These are phyloP conservation scores for Chaetoceros muelleri DNA, from an alignment of 108 stramenopile species.

Conservation along the genomic window DNA sequence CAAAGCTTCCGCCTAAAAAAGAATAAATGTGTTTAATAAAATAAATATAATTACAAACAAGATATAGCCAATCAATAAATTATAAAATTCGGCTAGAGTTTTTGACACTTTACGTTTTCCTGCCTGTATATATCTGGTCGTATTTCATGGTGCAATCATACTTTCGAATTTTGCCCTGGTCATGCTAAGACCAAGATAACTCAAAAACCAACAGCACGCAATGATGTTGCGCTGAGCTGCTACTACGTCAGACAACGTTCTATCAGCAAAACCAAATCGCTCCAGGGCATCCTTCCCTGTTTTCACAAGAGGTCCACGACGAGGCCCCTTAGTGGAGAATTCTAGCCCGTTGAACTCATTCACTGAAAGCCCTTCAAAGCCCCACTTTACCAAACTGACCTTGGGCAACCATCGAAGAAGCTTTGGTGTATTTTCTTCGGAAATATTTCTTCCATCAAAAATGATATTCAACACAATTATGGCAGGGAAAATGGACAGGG, in stretches of 20 bases:
- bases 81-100: not conserved
- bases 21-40: constrained; percentile 25
- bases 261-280: constrained; percentile 59
- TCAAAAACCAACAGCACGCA: constrained; percentile 52
- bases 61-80: no score
- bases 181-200: constrained; percentile 56
- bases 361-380: constrained; percentile 68
- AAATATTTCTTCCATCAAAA: constrained; percentile 80
- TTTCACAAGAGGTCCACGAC: constrained; percentile 59
- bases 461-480: constrained; percentile 85
- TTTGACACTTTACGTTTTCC: not conserved
- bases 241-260: constrained; percentile 38
- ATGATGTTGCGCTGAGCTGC: constrained; percentile 52
- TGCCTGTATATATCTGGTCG: not conserved
- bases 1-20: constrained; percentile 85
- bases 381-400: constrained; percentile 72
- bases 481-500: constrained; percentile 72
- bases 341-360: constrained; percentile 79
- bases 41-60: no score
- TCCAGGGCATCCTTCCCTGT: constrained; percentile 72
- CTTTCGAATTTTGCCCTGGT: constrained; percentile 57
- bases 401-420: constrained; percentile 59
- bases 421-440: constrained; percentile 69
- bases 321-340: constrained; percentile 62
- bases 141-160: constrained; percentile 25